Conservation (phyloP, 2,329 filamentous ascomycete genomes). For the Colletotrichum paranaense region DNA sequence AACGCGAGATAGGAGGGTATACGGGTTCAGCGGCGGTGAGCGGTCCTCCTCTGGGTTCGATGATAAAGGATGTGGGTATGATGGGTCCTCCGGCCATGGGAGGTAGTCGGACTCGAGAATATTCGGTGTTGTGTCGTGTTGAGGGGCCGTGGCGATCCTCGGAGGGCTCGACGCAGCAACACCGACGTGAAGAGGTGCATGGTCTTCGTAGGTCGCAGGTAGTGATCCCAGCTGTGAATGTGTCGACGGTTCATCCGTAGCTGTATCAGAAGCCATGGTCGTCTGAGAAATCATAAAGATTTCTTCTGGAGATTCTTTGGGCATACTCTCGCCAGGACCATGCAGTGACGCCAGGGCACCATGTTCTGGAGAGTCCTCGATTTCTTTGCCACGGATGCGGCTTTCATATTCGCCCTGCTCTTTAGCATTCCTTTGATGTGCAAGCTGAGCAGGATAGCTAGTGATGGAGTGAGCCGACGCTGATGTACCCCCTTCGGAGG, state of each 20-base stretch:
- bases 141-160: constrained; percentile 43
- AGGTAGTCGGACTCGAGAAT: constrained; percentile 70
- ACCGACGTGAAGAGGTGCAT: constrained; percentile 34
- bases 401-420: constrained; percentile 56
- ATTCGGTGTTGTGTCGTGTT: constrained; percentile 52
- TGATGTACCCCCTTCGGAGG: constrained; percentile 43
- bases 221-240: constrained; percentile 29
- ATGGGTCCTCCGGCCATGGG: constrained; percentile 67
- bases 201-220: constrained; percentile 18
- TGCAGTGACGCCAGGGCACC: constrained; percentile 9
- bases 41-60: constrained; percentile 11
- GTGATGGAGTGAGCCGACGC: constrained; percentile 5
- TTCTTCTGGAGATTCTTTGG: constrained; percentile 49
- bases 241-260: constrained; percentile 43
- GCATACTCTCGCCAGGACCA: background rate
- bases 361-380: constrained; percentile 40
- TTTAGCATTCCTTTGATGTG: constrained; percentile 33
- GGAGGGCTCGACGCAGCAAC: constrained; percentile 39
- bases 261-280: constrained; percentile 46
- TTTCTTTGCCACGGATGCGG: constrained; percentile 55
- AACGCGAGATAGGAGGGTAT: constrained; percentile 63
- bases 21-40: constrained; percentile 63
- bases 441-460: constrained; percentile 37
- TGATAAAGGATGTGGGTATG: constrained; percentile 61
- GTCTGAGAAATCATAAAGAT: constrained; percentile 60